These are phyloP conservation scores for Starmerella geochares DNA, from an alignment of 805 yeast species.

Conservation along the genomic window DNA sequence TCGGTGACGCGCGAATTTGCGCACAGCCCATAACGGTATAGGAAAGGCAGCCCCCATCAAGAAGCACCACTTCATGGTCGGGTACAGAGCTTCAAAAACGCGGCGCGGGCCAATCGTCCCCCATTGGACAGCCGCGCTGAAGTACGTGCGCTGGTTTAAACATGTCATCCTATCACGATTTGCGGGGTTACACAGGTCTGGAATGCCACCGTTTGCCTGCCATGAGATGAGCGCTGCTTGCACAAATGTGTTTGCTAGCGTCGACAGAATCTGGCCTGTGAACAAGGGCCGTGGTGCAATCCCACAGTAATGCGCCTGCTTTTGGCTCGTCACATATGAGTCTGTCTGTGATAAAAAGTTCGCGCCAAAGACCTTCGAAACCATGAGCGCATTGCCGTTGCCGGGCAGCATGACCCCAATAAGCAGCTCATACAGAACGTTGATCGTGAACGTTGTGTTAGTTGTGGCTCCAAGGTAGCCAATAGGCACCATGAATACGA, in stretches of 20 bases:
- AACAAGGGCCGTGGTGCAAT: conserved; percentile 51
- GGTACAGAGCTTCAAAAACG: conserved; percentile 42
- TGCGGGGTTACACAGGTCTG: conserved; percentile 28
- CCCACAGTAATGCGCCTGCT: conserved; percentile 48
- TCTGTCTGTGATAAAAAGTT: conserved; percentile 57
- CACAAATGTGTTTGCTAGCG: conserved; percentile 26
- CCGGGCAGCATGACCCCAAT: conserved; percentile 51
- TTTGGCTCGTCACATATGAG: conserved; percentile 44
- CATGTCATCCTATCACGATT: conserved; percentile 31
- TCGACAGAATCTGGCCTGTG: conserved; percentile 36
- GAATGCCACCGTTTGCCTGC: conserved; percentile 31
- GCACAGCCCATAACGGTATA: conserved; percentile 17
- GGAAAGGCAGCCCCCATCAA: conserved; percentile 40
- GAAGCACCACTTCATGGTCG: conserved; percentile 53
- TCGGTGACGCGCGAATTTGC: conserved; percentile 17
- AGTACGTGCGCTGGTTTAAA: conserved; percentile 36
- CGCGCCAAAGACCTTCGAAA: conserved; percentile 44
- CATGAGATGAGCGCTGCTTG: conserved; percentile 30
- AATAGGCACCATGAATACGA: conserved; percentile 43
- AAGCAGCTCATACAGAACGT: conserved; percentile 42
- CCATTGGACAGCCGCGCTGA: conserved; percentile 38
- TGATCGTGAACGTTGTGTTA: conserved; percentile 40
- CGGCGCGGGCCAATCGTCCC: conserved; percentile 43
- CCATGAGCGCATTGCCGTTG: conserved; percentile 44
- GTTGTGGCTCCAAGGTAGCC: conserved; percentile 41